phyloP scores from a whole-genome alignment of 257 asterid species.

The Asclepias syriaca region DNA sequence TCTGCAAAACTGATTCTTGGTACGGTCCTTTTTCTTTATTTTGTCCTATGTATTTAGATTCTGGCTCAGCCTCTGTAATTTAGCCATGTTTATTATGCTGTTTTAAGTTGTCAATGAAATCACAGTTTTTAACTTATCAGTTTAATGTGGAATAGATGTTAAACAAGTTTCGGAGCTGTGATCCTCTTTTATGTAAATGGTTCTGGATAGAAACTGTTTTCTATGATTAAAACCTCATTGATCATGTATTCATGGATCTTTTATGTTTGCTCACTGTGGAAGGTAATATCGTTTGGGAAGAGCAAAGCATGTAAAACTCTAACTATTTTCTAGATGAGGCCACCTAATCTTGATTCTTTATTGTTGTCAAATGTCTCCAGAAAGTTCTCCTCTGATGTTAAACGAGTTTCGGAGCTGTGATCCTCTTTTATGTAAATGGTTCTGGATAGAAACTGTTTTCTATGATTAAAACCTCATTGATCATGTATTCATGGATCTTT shows the following conservation, averaged over 20 bases:
- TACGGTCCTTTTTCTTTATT: not conserved
- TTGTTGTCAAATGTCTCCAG: slow-evolving; percentile 32
- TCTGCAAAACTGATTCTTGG: not conserved
- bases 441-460: not conserved
- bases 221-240: not conserved
- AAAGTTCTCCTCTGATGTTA: slow-evolving; percentile 25
- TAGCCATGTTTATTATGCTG: not conserved
- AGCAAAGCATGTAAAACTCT: not conserved
- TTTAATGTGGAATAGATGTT: not conserved
- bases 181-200: not conserved
- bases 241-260: not conserved
- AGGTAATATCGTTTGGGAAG: not conserved
- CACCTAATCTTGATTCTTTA: slow-evolving; percentile 3
- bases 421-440: not conserved
- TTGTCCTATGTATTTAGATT: not conserved
- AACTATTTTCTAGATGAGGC: not conserved
- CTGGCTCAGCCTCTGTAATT: too few relatives aligned
- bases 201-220: not conserved
- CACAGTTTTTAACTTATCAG: not conserved
- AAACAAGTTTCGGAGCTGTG: not conserved
- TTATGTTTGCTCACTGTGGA: not conserved
- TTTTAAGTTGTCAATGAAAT: not conserved
- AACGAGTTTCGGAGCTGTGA: not conserved
- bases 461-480: not conserved
- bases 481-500: not conserved